Conservation (phyloP, 257 asterid species). For the Salvia miltiorrhiza region DNA sequence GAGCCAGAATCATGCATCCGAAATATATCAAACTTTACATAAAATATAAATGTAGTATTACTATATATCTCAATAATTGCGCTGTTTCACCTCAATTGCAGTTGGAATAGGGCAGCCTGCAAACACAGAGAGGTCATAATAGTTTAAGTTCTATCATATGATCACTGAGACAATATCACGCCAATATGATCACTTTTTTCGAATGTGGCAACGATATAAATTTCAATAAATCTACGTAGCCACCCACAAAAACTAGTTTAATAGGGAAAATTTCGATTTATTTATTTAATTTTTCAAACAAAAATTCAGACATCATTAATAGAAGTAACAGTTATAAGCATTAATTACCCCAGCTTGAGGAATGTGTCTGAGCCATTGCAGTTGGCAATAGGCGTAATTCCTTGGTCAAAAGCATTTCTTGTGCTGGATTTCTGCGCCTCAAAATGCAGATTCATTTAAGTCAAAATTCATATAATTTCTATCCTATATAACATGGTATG, state of each 20-base stretch:
- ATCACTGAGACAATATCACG: too few species aligned
- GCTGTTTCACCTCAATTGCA: not conserved
- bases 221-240: too few species aligned
- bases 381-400: constrained; percentile 19
- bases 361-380: constrained; percentile 34
- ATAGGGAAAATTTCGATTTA: too few species aligned
- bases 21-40: not conserved
- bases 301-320: too few species aligned
- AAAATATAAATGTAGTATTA: too few species aligned
- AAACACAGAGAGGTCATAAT: not conserved
- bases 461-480: not conserved
- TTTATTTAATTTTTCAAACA: too few species aligned
- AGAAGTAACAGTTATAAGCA: not conserved
- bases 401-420: constrained; percentile 20
- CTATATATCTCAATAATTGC: too few species aligned
- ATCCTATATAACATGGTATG: too few species aligned
- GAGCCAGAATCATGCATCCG: not conserved
- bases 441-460: constrained; percentile 8
- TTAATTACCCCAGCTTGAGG: constrained; percentile 67
- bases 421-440: constrained; percentile 11
- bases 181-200: too few species aligned
- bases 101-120: constrained; percentile 9
- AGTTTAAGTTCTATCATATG: not conserved
- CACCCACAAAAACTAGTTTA: too few species aligned
- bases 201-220: too few species aligned